Evolutionary conservation across 805 yeast genomes (phyloP).

Genomic region (Saturnispora bothae): DNA sequence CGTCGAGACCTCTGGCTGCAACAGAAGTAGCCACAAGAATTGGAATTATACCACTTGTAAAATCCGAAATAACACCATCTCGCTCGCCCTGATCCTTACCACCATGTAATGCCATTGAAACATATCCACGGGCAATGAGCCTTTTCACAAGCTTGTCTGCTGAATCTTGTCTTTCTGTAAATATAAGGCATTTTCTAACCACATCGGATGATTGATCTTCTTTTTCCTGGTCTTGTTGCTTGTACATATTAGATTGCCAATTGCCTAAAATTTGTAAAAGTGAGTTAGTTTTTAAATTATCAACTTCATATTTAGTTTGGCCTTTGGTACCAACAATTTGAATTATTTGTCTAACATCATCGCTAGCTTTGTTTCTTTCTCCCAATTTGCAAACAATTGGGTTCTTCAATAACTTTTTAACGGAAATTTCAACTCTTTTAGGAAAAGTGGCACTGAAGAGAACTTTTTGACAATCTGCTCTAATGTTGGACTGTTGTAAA

Average conservation of each 20-base stretch:
- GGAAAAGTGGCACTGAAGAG: conserved; percentile 94
- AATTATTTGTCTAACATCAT: conserved; percentile 65
- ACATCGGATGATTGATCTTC: not conserved
- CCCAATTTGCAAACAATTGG: conserved; percentile 79
- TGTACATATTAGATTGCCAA: conserved; percentile 1
- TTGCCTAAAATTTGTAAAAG: conserved; percentile 46
- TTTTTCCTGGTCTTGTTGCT: conserved; percentile 21
- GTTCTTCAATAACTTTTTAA: conserved; percentile 46
- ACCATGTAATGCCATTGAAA: conserved; percentile 73
- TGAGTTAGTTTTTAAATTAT: conserved; percentile 44
- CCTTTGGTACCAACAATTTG: conserved; percentile 34
- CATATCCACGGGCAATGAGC: conserved; percentile 41
- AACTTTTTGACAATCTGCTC: conserved; percentile 85
- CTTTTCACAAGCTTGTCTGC: conserved; percentile 64
- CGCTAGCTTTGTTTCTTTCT: conserved; percentile 68
- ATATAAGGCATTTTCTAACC: conserved; percentile 56
- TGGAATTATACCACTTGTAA: conserved; percentile 47
- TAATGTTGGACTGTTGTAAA: conserved; percentile 41
- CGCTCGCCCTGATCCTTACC: conserved; percentile 85
- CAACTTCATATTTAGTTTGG: conserved; percentile 38
- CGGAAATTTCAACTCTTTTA: conserved; percentile 62
- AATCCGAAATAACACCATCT: conserved; percentile 59
- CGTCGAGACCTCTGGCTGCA: conserved; percentile 92
- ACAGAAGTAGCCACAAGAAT: conserved; percentile 86
- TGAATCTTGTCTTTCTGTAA: conserved; percentile 79